phyloP scores from a whole-genome alignment of 2,329 filamentous ascomycete genomes.

The Cladorrhinum sp. region DNA sequence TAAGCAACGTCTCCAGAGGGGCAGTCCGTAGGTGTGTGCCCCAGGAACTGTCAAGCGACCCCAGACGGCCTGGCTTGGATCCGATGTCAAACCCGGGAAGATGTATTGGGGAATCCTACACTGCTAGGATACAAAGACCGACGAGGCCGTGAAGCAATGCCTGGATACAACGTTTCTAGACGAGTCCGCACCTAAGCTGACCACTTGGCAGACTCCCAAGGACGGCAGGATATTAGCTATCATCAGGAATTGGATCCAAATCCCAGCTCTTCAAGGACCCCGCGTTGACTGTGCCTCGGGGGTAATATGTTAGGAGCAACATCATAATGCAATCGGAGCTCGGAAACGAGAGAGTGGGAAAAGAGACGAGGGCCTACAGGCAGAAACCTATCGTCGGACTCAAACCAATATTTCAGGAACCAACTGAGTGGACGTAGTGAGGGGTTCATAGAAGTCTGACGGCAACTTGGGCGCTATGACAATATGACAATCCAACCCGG shows the following conservation, averaged over 20 bases:
- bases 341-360: not conserved
- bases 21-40: too few species aligned
- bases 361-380: too few species aligned
- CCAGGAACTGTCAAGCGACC: not conserved
- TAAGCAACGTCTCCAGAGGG: not conserved
- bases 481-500: too few species aligned
- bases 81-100: slow-evolving; percentile 15
- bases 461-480: too few species aligned
- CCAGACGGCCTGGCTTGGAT: slow-evolving; percentile 10
- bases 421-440: too few species aligned
- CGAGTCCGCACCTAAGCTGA: slow-evolving; percentile 3
- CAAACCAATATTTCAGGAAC: too few species aligned
- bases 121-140: not conserved
- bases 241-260: slow-evolving; percentile 6
- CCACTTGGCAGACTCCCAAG: not conserved
- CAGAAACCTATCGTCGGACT: too few species aligned
- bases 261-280: slow-evolving; percentile 10
- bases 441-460: too few species aligned
- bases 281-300: slow-evolving; percentile 6
- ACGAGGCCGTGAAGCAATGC: too few species aligned
- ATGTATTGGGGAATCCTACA: slow-evolving; percentile 5
- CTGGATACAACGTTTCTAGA: slow-evolving; percentile 12
- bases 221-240: slow-evolving; percentile 20
- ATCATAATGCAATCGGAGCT: slow-evolving; percentile 4
- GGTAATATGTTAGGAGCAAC: slow-evolving; percentile 3